phyloP scores from a whole-genome alignment of 176 grass and related monocot species.

The Eleusine coracana region DNA sequence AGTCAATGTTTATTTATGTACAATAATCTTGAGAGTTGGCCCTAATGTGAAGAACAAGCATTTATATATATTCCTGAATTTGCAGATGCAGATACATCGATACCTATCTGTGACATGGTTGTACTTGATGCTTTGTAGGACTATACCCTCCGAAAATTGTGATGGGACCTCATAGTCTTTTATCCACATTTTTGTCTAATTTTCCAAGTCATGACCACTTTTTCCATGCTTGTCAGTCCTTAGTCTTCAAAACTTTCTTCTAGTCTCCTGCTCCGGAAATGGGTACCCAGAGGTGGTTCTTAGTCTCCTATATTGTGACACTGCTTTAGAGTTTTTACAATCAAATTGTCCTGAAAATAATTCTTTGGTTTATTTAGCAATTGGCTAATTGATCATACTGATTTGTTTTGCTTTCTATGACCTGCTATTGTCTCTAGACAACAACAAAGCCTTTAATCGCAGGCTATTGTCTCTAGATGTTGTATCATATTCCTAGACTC shows the following conservation, averaged over 20 bases:
- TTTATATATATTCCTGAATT: conserved; percentile 13
- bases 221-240: not conserved
- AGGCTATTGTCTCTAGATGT: no score
- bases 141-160: not conserved
- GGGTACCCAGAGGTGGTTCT: not conserved
- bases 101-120: not conserved
- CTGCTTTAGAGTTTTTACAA: not conserved
- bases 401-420: not conserved
- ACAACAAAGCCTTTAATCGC: no score
- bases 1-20: no score
- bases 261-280: not conserved
- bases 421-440: not conserved
- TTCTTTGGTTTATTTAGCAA: not conserved
- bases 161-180: not conserved
- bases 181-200: not conserved
- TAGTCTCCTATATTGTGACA: not conserved
- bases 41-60: not conserved
- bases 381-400: not conserved
- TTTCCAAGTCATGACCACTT: not conserved
- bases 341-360: not conserved
- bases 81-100: not conserved
- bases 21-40: conserved; percentile 19
- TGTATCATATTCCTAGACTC: not conserved
- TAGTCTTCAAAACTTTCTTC: conserved; percentile 4
- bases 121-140: not conserved